Evolutionary conservation across 148 eudicot genomes (phyloP), one percentile per base, ranked within the genome.

Genomic region (Silene conica): DNA sequence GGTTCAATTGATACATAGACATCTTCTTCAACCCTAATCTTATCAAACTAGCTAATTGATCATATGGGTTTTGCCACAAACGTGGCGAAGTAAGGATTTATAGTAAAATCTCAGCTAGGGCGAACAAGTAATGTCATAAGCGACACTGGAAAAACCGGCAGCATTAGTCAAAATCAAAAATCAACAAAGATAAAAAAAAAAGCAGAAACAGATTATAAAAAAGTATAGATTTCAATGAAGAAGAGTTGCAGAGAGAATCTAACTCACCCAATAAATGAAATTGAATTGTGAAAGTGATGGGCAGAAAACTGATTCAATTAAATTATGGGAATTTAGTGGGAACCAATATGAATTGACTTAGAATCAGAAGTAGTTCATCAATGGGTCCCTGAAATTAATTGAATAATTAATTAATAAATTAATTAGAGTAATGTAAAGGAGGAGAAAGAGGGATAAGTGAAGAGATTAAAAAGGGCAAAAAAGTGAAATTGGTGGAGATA

Each of bases 41-140:
- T 15, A 1, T 46, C 57, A 68, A 67, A 46, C 8, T 22, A 45
- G 8, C 28, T 20, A 68, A 26, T 68, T 68, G 71, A 68, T 46
- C 56, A 68, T 22, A 45, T 68, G 71, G 57, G 57, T 68, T 46
- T 68, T 67, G 14, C 71, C 11, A 67, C 19, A 26, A 26, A 26
- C 28, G 28, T 26, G 28, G 2, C 28, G 28, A n/a, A n/a, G n/a
- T n/a, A n/a, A n/a, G n/a, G n/a, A n/a, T n/a, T n/a, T n/a, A n/a
- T n/a, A n/a, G n/a, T n/a, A n/a, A 26, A 31, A 31, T 31, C 4
- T 31, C 34, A 31, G 34, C 34, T 0, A 5, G 34, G 3, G 34
- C 34, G 34, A 31, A 31, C 34, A 31, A 31, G 34, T 31, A 31
- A 31, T 31, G 34, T 5, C 34, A 31, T 31, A 31, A 31, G 34